These are phyloP conservation scores for Sporothrix protearum DNA, from an alignment of 2,329 filamentous ascomycete species.

Conservation along the genomic window DNA sequence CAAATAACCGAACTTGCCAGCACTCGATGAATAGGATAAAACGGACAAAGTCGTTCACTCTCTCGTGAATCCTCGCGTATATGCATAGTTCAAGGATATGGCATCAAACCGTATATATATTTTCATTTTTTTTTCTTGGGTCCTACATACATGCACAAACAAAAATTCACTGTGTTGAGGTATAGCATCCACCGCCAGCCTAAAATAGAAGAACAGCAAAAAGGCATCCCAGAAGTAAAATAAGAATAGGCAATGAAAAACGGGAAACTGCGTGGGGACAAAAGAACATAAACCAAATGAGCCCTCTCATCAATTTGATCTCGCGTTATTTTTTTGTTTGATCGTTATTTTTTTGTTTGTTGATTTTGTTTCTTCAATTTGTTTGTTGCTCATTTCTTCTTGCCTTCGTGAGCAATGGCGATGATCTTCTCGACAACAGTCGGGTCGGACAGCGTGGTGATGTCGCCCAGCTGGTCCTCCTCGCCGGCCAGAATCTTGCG, in stretches of 20 bases:
- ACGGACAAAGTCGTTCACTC: no score
- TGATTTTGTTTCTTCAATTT: no score
- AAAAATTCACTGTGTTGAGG: slow-evolving; percentile 1
- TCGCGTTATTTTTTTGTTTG: slow-evolving; percentile 5
- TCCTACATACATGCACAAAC: slow-evolving; percentile 16
- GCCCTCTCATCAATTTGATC: slow-evolving; percentile 6
- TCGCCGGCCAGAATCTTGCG: slow-evolving; percentile 96
- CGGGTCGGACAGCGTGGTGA: slow-evolving; percentile 88
- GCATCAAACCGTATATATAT: not conserved
- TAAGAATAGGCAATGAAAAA: slow-evolving; percentile 22
- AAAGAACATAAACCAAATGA: not conserved
- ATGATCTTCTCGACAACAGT: slow-evolving; percentile 89
- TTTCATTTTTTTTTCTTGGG: not conserved
- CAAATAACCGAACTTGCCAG: not conserved
- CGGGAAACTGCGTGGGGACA: not conserved
- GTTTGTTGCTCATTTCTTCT: slow-evolving; percentile 44
- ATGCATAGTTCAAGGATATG: not conserved
- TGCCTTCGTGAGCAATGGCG: slow-evolving; percentile 64
- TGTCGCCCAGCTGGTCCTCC: slow-evolving; percentile 94
- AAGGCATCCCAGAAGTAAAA: no score
- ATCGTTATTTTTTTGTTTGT: slow-evolving; percentile 7
- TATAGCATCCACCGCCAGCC: slow-evolving; percentile 14
- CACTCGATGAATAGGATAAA: not conserved
- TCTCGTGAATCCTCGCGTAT: not conserved
- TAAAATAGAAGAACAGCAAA: slow-evolving; percentile 19